Percentiles rank a stretch among this genome's conserved stretches.
Evolutionary conservation across 2,329 filamentous ascomycete species (phyloP).

Genomic region (Aureobasidium mangrovei): DNA sequence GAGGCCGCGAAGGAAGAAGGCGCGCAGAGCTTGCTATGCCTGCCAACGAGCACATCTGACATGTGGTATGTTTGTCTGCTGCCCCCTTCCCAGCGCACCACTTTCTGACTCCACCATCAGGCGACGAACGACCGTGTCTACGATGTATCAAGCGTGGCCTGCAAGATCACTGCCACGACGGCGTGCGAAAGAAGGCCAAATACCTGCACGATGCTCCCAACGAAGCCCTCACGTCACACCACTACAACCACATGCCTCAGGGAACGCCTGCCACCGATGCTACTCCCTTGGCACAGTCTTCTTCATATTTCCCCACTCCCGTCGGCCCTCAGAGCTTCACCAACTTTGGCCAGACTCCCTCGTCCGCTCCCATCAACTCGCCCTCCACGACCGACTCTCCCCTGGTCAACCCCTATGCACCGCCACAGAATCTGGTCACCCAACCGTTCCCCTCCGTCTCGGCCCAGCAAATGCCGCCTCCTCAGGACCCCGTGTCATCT

Average conservation of each 20-base stretch:
- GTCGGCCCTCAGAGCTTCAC: conserved; percentile 11
- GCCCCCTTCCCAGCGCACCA: neutral
- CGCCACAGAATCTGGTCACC: conserved; percentile 4
- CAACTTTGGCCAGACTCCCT: conserved; percentile 13
- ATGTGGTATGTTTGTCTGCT: conserved; percentile 65
- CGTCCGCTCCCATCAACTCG: conserved; percentile 29
- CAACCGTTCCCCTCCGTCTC: conserved; percentile 21
- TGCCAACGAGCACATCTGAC: conserved; percentile 96
- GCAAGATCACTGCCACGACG: conserved; percentile 86
- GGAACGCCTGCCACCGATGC: neutral
- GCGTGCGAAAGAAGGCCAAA: conserved; percentile 96
- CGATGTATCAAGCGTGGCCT: conserved; percentile 90
- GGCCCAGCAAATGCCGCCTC: conserved; percentile 40
- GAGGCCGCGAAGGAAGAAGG: conserved; percentile 89
- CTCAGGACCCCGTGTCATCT: conserved; percentile 40
- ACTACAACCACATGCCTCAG: neutral
- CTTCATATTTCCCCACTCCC: conserved; percentile 14
- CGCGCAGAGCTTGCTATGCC: conserved; percentile 86
- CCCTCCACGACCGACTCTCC: conserved; percentile 37
- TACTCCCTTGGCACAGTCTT: conserved; percentile 19
- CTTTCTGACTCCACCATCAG: conserved; percentile 40
- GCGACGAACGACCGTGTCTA: conserved; percentile 88
- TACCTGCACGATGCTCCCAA: conserved; percentile 94
- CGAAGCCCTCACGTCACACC: conserved; percentile 76
- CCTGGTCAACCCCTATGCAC: conserved; percentile 45